These are phyloP conservation scores for Coffea humblotiana DNA, from an alignment of 305 asterid species.

Conservation along the genomic window DNA sequence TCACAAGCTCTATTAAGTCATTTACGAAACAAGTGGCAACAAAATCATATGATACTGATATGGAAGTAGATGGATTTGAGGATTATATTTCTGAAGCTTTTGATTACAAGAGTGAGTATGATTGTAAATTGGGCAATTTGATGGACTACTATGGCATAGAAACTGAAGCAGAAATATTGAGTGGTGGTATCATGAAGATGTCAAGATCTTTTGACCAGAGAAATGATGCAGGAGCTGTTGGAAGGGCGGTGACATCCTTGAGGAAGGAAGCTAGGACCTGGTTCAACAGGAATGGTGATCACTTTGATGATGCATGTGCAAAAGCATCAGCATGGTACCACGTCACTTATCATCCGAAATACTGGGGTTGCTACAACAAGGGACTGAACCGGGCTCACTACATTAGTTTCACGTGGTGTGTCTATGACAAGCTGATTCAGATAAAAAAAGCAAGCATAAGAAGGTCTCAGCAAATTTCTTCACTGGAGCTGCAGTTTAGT, in stretches of 20 bases:
- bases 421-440: constrained; percentile 64
- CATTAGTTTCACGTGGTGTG: constrained; percentile 94
- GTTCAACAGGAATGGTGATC: constrained; percentile 57
- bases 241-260: constrained; percentile 63
- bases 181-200: constrained; percentile 72
- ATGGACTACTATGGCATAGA: constrained; percentile 84
- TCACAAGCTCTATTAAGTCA: constrained; percentile 24
- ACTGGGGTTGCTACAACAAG: constrained; percentile 69
- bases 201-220: constrained; percentile 72
- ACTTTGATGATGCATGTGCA: constrained; percentile 45
- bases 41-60: constrained; percentile 54
- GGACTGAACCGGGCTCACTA: constrained; percentile 69
- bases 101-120: constrained; percentile 62
- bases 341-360: constrained; percentile 66
- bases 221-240: constrained; percentile 71
- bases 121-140: constrained; percentile 71
- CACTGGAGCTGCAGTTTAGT: constrained; percentile 26
- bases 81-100: constrained; percentile 64
- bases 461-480: constrained; percentile 16
- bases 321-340: constrained; percentile 97
- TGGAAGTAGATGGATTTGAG: constrained; percentile 66
- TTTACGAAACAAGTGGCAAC: constrained; percentile 68
- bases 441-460: constrained; percentile 50
- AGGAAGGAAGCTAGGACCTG: constrained; percentile 73
- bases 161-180: constrained; percentile 79